phyloP scores from a whole-genome alignment of 805 yeast species.

The Lipomyces starkeyi region DNA sequence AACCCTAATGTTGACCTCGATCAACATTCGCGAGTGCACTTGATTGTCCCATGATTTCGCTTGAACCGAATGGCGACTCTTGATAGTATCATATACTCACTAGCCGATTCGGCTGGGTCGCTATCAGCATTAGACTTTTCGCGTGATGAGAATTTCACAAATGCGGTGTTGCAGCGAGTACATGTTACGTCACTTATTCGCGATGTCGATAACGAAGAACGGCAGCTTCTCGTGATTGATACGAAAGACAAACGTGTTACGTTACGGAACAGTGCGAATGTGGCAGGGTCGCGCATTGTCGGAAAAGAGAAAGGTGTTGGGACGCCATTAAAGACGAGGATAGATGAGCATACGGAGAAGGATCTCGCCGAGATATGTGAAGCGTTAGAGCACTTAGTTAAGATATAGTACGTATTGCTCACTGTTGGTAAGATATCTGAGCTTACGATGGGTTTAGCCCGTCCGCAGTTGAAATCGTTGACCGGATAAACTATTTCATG shows the following conservation, averaged over 20 bases:
- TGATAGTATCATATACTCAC: constrained; percentile 25
- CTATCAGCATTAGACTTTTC: constrained; percentile 36
- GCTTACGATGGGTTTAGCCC: constrained; percentile 21
- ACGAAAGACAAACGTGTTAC: constrained; percentile 12
- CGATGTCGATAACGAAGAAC: constrained; percentile 38
- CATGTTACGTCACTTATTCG: constrained; percentile 39
- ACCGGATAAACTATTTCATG: constrained; percentile 26
- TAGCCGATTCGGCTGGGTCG: constrained; percentile 38
- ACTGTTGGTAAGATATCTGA: background rate
- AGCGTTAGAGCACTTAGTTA: constrained; percentile 27
- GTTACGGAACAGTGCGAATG: constrained; percentile 11
- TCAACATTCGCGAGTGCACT: background rate
- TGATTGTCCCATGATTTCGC: background rate
- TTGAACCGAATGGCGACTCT: constrained; percentile 19
- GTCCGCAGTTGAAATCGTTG: constrained; percentile 30
- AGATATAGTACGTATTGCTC: constrained; percentile 25
- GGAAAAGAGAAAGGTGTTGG: constrained; percentile 15
- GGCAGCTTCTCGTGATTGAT: constrained; percentile 26
- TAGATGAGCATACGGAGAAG: constrained; percentile 21
- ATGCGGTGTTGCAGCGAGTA: constrained; percentile 35
- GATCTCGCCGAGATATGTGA: constrained; percentile 33
- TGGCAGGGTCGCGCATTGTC: background rate
- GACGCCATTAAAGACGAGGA: constrained; percentile 15
- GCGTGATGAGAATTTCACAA: constrained; percentile 38
- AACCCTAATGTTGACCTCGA: background rate